Conservation (phyloP, 2,329 filamentous ascomycete genomes). For the Phyllachora maydis region DNA sequence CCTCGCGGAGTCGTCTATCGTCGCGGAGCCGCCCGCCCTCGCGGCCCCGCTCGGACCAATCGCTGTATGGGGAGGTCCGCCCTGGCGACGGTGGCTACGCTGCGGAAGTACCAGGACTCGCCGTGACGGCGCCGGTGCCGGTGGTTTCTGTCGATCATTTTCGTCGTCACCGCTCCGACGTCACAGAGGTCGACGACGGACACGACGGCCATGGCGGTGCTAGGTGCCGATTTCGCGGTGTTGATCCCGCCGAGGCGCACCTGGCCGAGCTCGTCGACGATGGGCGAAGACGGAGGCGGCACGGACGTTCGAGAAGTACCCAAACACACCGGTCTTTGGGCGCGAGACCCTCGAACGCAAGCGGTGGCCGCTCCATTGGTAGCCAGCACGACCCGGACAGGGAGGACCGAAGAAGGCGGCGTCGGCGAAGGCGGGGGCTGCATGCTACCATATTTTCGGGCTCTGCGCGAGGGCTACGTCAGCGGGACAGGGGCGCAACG, state of each 20-base stretch:
- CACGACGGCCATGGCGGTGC: slow-evolving; percentile 1
- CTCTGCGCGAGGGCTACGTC: no score
- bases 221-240: slow-evolving; percentile 13
- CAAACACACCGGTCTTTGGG: slow-evolving; percentile 1
- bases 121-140: slow-evolving; percentile 4
- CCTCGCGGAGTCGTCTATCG: no score
- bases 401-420: slow-evolving; percentile 1
- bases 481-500: slow-evolving; percentile 2
- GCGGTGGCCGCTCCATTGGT: no score
- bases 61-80: slow-evolving; percentile 1
- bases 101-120: no score
- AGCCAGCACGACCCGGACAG: slow-evolving; percentile 2
- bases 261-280: slow-evolving; percentile 21
- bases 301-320: slow-evolving; percentile 2
- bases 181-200: no score
- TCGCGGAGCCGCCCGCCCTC: no score
- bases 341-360: no score
- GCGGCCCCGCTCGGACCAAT: slow-evolving; percentile 6
- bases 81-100: no score
- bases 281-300: slow-evolving; percentile 13
- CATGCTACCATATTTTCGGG: no score
- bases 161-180: slow-evolving; percentile 1
- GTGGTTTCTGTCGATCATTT: slow-evolving; percentile 5
- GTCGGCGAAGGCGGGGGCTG: neutral
- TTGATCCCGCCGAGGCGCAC: slow-evolving; percentile 26